Evolutionary conservation across 371 early-diverging fungal species (phyloP).

Genomic region (Actinomucor elegans): DNA sequence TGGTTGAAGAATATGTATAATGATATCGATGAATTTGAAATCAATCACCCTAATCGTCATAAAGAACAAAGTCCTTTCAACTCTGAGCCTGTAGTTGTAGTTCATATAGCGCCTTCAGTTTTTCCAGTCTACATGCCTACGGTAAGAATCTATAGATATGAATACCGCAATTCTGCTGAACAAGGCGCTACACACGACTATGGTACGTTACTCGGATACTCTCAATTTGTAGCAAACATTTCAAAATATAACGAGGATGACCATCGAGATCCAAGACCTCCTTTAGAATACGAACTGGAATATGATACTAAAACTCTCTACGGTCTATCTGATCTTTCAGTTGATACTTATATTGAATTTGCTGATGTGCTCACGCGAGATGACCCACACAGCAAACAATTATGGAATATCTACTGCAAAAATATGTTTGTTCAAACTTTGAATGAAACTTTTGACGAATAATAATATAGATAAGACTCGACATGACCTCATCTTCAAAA

Average conservation of each 20-base stretch:
- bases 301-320: slow-evolving; percentile 59
- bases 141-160: slow-evolving; percentile 65
- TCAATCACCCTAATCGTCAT: slow-evolving; percentile 21
- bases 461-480: no score
- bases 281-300: slow-evolving; percentile 38
- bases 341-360: slow-evolving; percentile 41
- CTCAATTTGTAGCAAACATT: slow-evolving; percentile 38
- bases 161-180: slow-evolving; percentile 6
- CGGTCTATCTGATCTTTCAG: slow-evolving; percentile 58
- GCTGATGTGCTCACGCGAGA: slow-evolving; percentile 22
- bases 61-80: slow-evolving; percentile 31
- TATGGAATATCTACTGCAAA: slow-evolving; percentile 36
- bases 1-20: slow-evolving; percentile 35
- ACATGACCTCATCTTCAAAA: no score
- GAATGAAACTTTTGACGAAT: slow-evolving; percentile 9
- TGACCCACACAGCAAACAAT: not conserved
- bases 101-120: slow-evolving; percentile 67
- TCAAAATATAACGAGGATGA: slow-evolving; percentile 26
- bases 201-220: slow-evolving; percentile 24
- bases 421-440: slow-evolving; percentile 42
- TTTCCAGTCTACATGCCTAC: slow-evolving; percentile 72
- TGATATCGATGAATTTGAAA: slow-evolving; percentile 31
- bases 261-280: slow-evolving; percentile 15
- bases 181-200: not conserved
- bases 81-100: slow-evolving; percentile 43